Evolutionary conservation across 257 asterid species (phyloP).

Genomic region (Salvia miltiorrhiza): DNA sequence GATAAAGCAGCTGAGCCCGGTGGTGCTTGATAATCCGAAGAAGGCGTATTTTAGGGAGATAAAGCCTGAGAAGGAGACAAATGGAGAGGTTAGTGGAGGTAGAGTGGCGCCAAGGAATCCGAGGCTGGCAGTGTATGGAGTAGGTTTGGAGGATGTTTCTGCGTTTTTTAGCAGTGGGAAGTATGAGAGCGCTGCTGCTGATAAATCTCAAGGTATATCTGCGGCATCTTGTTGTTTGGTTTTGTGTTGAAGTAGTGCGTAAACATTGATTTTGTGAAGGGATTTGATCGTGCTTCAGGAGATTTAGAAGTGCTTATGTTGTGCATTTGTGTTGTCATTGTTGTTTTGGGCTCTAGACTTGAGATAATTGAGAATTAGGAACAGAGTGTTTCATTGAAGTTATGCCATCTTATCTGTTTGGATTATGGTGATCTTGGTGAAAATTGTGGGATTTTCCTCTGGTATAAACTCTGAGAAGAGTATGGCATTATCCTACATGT

Average conservation of each 20-base stretch:
- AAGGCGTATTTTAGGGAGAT: slow-evolving; percentile 18
- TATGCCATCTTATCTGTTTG: not conserved
- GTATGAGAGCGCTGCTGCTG: slow-evolving; percentile 44
- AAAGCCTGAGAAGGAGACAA: slow-evolving; percentile 14
- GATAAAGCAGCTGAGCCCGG: slow-evolving; percentile 62
- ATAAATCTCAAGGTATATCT: slow-evolving; percentile 52
- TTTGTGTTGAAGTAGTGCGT: not conserved
- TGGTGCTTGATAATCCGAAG: slow-evolving; percentile 66
- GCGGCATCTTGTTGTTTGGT: not conserved
- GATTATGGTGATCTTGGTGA: not conserved
- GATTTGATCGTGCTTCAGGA: not conserved
- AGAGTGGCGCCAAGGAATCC: slow-evolving; percentile 86
- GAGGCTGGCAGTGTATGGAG: slow-evolving; percentile 82
- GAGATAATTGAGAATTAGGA: not conserved
- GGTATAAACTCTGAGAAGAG: not conserved
- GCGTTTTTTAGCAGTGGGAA: slow-evolving; percentile 57
- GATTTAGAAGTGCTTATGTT: not conserved
- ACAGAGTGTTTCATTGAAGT: not conserved
- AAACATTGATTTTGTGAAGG: not conserved
- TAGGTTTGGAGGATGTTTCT: slow-evolving; percentile 77
- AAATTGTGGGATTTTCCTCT: not conserved
- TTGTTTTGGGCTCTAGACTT: not conserved
- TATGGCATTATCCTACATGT: not conserved
- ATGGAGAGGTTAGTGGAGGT: slow-evolving; percentile 29
- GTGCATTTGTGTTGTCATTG: slow-evolving; percentile 1